Base-by-base conservation (phyloP, 1,284 basidiomycete genomes). In the Puccinia triticina region DNA sequence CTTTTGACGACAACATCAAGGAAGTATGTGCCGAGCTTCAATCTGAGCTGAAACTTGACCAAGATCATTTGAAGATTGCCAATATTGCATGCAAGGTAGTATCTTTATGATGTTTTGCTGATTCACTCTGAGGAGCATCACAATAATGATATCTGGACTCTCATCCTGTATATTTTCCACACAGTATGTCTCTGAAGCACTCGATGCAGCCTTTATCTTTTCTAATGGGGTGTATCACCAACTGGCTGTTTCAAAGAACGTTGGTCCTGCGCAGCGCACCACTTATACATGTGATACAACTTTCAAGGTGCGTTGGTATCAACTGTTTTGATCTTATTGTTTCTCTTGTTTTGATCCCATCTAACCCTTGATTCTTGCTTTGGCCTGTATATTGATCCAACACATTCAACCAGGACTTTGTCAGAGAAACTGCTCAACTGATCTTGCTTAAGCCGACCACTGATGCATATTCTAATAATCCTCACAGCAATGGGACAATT, bases 261-360 rank as follows among this genome's bases (percentile, higher is more conserved):
- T 8, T 21, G 23, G 10, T 12, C 4, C 53, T 55, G 23, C 53
- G 11, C 53, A 55, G 23, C 53, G 43, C 16, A 26, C 10, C 21
- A 29, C 57, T 11, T 26, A 26, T 64, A 34, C 21, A 32, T 64
- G 7, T 40, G 34, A 64, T 64, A 4, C 34, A 18, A 2, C 16
- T 21, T 64, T 64, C 34, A 64, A 18, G 61, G 61, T 64, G 37
- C 34, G 61, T 46, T n/a, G n/a, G n/a, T n/a, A n/a, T n/a, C n/a
- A n/a, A n/a, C n/a, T n/a, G n/a, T n/a, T n/a, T n/a, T n/a, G n/a
- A n/a, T n/a, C n/a, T n/a, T n/a, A n/a, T n/a, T n/a, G n/a, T n/a
- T n/a, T n/a, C n/a, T n/a, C n/a, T n/a, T n/a, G n/a, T n/a, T n/a
- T n/a, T n/a, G n/a, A n/a, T n/a, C n/a, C n/a, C n/a, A n/a, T n/a